Conservation (phyloP, 2,329 filamentous ascomycete genomes). For the Claviceps fusiformis region DNA sequence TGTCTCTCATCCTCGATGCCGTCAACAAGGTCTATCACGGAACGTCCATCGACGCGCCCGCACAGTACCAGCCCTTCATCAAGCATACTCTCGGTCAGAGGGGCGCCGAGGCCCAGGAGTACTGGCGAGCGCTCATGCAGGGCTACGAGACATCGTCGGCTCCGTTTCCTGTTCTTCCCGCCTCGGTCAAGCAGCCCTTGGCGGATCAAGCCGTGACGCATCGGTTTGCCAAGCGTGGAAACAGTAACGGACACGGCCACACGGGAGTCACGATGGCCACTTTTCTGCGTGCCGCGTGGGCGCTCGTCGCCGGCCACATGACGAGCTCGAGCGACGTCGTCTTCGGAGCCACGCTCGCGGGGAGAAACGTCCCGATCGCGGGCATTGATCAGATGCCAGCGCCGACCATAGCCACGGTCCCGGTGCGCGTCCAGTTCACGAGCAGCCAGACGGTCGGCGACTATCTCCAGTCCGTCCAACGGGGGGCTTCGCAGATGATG, state of each 20-base stretch:
- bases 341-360: conserved; percentile 30
- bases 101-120: conserved; percentile 21
- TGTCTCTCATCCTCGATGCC: conserved; percentile 29
- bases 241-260: too few species aligned
- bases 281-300: conserved; percentile 28
- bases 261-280: conserved; percentile 15
- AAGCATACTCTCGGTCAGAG: conserved; percentile 26
- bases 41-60: not conserved
- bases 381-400: conserved; percentile 12
- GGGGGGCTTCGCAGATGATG: conserved; percentile 9
- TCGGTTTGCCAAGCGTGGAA: not conserved
- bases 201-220: conserved; percentile 31
- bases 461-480: conserved; percentile 7
- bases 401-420: conserved; percentile 27
- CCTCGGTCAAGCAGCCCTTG: conserved; percentile 26
- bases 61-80: conserved; percentile 29
- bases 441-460: conserved; percentile 1
- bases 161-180: conserved; percentile 30
- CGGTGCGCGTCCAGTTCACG: conserved; percentile 25
- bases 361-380: conserved; percentile 15
- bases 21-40: conserved; percentile 6
- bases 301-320: conserved; percentile 36
- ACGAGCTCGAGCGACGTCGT: conserved; percentile 24
- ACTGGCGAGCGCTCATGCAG: conserved; percentile 28
- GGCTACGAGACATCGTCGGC: conserved; percentile 21